Conservation (phyloP, 2,329 filamentous ascomycete species). For the Diaporthe batatas region DNA sequence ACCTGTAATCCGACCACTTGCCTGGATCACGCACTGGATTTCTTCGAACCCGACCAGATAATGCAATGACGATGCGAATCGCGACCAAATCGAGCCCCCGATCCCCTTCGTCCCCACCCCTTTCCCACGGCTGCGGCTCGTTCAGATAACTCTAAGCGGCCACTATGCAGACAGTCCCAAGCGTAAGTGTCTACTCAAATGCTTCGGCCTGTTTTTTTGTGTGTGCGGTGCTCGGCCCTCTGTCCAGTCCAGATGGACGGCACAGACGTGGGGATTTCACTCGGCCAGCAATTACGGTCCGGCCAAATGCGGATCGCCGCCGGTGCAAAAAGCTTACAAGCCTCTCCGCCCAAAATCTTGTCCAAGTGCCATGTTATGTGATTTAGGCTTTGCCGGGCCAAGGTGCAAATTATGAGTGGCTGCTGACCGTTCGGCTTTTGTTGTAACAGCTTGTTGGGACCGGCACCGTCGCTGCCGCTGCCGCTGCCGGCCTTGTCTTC, state of each 20-base stretch:
- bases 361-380: background rate
- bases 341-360: slow-evolving; percentile 13
- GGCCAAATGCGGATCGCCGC: background rate
- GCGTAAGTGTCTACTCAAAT: slow-evolving; percentile 56
- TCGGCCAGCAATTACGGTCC: slow-evolving; percentile 8
- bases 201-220: background rate
- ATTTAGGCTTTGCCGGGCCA: slow-evolving; percentile 4
- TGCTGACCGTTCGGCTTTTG: slow-evolving; percentile 27
- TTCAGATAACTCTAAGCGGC: slow-evolving; percentile 49
- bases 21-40: slow-evolving; percentile 24
- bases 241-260: background rate
- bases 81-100: slow-evolving; percentile 50
- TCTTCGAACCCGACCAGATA: slow-evolving; percentile 40
- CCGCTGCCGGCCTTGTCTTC: slow-evolving; percentile 70
- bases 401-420: background rate
- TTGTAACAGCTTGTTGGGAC: slow-evolving; percentile 68
- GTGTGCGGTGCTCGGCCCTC: slow-evolving; percentile 14
- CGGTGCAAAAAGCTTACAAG: slow-evolving; percentile 8
- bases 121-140: slow-evolving; percentile 50
- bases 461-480: slow-evolving; percentile 72
- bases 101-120: slow-evolving; percentile 49
- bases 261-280: slow-evolving; percentile 23
- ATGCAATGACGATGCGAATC: slow-evolving; percentile 57
- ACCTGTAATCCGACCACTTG: slow-evolving; percentile 11
- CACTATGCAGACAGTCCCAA: slow-evolving; percentile 57